Evolutionary conservation across 208 protist species (phyloP), one percentile per base, ranked within the genome.

Genomic region (Leishmania lainsoni): DNA sequence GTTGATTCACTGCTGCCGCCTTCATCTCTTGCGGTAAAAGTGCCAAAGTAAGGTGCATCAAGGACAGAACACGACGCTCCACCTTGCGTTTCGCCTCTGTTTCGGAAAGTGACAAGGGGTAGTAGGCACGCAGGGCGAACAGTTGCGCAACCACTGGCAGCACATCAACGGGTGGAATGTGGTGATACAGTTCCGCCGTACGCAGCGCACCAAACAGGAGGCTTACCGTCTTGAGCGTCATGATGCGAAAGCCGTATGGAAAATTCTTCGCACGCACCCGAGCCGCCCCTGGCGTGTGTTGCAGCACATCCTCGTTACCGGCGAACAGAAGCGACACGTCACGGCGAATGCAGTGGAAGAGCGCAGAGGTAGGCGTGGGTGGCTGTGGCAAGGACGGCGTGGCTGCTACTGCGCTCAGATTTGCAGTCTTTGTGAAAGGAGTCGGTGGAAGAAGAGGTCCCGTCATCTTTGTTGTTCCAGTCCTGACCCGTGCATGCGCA

Each of bases 121-220:
- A 88, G 35, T 89, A 78, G n/a, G 81, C 88, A 20, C 83, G 85
- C 8, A 95, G 76, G 2, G 91, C 89, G 63, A 84, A 93, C 8
- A 95, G 77, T 39, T 77, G 78, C 8, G 77, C 81, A n/a, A 95
- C 51, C 20, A 78, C 78, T 45, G 89, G 80, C 80, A 95, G 70
- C 81, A 89, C 82, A 9, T 80, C 75, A 0, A 45, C 71, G 20
- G 76, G 78, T 45, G 81, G 48, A 16, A 85, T 80, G 72, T 71
- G 56, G 56, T 76, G 76, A 65, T 92, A 79, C 29, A 89, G 71
- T 9, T 84, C 78, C 35, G 76, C 76, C 8, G 79, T 76, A 72
- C 81, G 63, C 81, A 95, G 83, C 22, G 90, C 82, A 22, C 51
- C 51, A 70, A 91, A 92, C 3, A 95, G 63, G 16, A 86, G 72